Conservation (phyloP, 164 flowering plant genomes). For the Vitis cinerea region DNA sequence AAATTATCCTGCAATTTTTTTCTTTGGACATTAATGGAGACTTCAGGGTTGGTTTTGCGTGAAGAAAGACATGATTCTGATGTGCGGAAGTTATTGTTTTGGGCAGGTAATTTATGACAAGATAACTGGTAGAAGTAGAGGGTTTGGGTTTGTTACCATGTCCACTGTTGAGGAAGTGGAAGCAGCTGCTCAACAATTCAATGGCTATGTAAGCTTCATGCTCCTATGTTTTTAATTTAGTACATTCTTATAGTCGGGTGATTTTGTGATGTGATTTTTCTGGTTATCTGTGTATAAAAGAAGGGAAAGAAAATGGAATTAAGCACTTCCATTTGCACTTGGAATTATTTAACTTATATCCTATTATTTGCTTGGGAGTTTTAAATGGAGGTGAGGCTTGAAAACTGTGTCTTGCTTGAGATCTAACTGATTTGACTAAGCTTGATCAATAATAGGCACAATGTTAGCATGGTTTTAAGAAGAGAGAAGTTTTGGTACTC, state of each 20-base stretch:
- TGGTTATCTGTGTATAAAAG: no score
- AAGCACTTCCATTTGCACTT: no score
- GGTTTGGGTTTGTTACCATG: slow-evolving; percentile 98
- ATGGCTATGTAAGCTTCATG: slow-evolving; percentile 76
- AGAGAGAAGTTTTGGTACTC: not conserved
- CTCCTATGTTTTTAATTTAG: not conserved
- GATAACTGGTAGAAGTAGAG: slow-evolving; percentile 84
- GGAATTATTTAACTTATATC: no score
- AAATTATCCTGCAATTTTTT: not conserved
- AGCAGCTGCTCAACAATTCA: slow-evolving; percentile 79
- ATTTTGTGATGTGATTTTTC: no score
- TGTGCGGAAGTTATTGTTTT: slow-evolving; percentile 4
- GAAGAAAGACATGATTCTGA: not conserved
- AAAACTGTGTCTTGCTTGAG: not conserved
- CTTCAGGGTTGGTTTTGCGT: not conserved
- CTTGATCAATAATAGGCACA: not conserved
- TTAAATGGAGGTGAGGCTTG: not conserved
- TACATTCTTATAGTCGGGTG: not conserved
- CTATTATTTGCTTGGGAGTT: not conserved
- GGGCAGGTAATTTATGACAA: slow-evolving; percentile 93
- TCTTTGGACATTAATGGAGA: not conserved
- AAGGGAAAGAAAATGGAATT: no score
- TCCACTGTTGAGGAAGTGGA: slow-evolving; percentile 69
- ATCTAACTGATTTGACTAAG: not conserved
- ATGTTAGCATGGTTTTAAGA: not conserved